These are phyloP conservation scores for Clohesyomyces aquaticus DNA, from an alignment of 495 filamentous ascomycete species.

Conservation along the genomic window DNA sequence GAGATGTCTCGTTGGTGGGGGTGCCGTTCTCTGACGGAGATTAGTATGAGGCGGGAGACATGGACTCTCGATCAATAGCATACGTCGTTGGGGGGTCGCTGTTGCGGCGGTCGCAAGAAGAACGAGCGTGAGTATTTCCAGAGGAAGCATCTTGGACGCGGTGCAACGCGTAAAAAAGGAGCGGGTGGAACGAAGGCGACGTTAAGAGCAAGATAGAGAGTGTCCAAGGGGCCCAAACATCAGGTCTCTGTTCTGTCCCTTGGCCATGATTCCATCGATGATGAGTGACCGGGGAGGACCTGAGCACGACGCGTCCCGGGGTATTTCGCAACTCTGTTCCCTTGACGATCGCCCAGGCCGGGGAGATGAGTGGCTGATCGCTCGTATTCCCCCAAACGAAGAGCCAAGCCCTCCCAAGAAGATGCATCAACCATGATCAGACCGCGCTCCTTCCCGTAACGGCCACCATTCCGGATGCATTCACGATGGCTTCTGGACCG, in stretches of 20 bases:
- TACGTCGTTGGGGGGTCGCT: conserved; percentile 15
- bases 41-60: conserved; percentile 3
- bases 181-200: neutral
- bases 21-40: neutral
- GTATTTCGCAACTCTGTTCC: neutral
- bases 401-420: conserved; percentile 1
- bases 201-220: neutral
- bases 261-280: neutral
- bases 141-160: conserved; percentile 24
- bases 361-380: conserved; percentile 31
- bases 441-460: neutral
- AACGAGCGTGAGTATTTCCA: conserved; percentile 24
- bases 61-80: neutral
- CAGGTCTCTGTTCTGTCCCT: neutral
- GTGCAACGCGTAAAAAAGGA: neutral
- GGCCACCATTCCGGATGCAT: neutral
- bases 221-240: neutral
- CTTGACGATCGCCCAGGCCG: neutral
- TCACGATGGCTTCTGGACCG: neutral
- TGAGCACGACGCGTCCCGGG: neutral
- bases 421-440: too few relatives aligned
- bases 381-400: conserved; percentile 11
- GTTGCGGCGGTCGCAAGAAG: conserved; percentile 1
- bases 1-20: neutral
- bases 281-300: neutral